Evolutionary conservation across 345 rosid species (phyloP).

Genomic region (Ceriops tagal): DNA sequence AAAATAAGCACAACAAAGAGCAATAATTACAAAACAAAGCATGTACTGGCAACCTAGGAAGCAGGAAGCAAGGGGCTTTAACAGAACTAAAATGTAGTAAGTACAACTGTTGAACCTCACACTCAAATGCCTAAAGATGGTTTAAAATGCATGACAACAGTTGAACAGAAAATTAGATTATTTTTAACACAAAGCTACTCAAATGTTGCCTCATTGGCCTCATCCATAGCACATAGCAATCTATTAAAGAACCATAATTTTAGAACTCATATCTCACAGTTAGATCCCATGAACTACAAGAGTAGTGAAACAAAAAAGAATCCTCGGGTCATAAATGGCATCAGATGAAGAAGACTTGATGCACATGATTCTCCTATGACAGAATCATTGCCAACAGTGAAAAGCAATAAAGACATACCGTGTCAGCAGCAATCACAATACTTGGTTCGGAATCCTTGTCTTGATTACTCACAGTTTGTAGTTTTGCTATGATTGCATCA

Average conservation of each 20-base stretch:
- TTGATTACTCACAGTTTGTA: slow-evolving; percentile 27
- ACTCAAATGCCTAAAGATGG: neutral
- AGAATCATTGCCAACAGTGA: slow-evolving; percentile 11
- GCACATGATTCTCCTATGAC: slow-evolving; percentile 2
- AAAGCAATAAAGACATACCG: slow-evolving; percentile 48
- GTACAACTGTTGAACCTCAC: neutral
- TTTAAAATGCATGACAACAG: too few species aligned
- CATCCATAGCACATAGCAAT: neutral
- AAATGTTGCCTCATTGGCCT: neutral
- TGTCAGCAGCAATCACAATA: slow-evolving; percentile 64
- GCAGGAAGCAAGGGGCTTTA: neutral
- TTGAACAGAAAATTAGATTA: neutral
- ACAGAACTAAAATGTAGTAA: neutral
- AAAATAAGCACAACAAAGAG: neutral
- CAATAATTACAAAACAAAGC: neutral
- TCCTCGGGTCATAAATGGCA: slow-evolving; percentile 45
- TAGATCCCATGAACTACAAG: neutral
- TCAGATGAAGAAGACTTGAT: slow-evolving; percentile 19
- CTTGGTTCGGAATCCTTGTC: slow-evolving; percentile 36
- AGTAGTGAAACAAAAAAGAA: slow-evolving; percentile 19
- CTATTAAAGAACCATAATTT: neutral
- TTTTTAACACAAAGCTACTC: neutral
- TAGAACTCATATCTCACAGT: neutral
- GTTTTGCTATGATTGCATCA: slow-evolving; percentile 53
- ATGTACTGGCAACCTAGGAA: neutral